Base-by-base conservation (phyloP, 495 filamentous ascomycete species). In the Daldinia loculata region DNA sequence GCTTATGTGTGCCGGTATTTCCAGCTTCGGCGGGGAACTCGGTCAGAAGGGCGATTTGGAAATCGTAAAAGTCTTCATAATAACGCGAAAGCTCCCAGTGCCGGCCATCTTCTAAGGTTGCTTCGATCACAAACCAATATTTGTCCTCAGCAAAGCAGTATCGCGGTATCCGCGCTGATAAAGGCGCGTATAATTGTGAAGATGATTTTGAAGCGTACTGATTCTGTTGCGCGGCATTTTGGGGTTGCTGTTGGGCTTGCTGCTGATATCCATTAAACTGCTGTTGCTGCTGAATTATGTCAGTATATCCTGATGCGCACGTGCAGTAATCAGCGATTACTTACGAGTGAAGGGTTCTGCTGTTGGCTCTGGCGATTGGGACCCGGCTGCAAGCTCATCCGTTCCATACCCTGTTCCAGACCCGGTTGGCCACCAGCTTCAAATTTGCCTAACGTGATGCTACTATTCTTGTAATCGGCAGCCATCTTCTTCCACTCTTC, bases 401-500 rank as follows among this genome's bases (percentile, higher is more conserved):
- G 84, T 63, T 93, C 92, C 89, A 94, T 92, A 62, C 88, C 87
- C 56, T 91, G 87, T 65, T 90, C 88, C 53, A 91, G 74, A 36
- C 86, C 83, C 60, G 70, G 76, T 48, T 69, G 80, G 56, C 63
- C 80, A 17, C 84, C 82, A 8, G 76, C 85, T 69, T 97, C 93
- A 56, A 98, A 92, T 75, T 94, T 95, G 67, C 95, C 95, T 30
- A 99, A 84, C 4, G 93, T 92, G 77, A 98, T 98, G 80, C 95
- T 98, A 80, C 93, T 97, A 77, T 98, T 97, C 85, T 99, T 99
- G 82, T 98, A 99, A 55, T 98, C 94, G 24, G 93, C 94, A 9
- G 95, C 95, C 93, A 98, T 97, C 83, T 96, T 97, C 86, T 99
- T 98, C 95, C 95, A 99, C 74, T 98, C 96, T 77, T 99, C 95